Base-by-base conservation (phyloP, 176 grass and related monocot genomes). In the Triticum timopheevii region DNA sequence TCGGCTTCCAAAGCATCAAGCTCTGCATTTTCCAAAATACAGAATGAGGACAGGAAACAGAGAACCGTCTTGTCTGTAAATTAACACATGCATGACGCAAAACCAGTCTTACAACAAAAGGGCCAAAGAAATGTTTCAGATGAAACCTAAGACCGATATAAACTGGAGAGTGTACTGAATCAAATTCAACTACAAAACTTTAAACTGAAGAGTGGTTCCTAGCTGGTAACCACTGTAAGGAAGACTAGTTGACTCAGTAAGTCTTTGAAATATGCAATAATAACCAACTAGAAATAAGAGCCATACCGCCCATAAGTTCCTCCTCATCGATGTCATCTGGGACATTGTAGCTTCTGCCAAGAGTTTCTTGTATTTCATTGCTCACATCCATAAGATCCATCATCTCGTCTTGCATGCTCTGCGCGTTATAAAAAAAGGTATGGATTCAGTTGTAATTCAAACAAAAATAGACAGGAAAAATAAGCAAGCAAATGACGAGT, bases 1-100 rank as follows among this genome's bases (percentile, higher is more conserved):
- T 96, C 97, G 2, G 94, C 97, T 88, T 99, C 97, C 89, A 96
- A 88, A 35, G 97, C 97, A 93, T 99, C 97, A 40, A 96, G 90
- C 77, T 99, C 97, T 99, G 87, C 59, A 93, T 88, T 90, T 65
- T 61, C 47, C 25, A 87, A 77, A 11, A 83, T n/a, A 82, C 42
- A 35, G 54, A 87, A 75, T 79, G 13, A 88, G 85, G 44, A 63
- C 23, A 69, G 8, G 3, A 81, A 39, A 80, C 1, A 39, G 44
- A 87, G 7, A 67, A 68, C 22, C 17, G 0, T 7, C 2, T 17
- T n/a, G 1, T 39, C 13, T 84, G 61, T 47, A 80, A 52, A 19
- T 42, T 23, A 69, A 69, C 30, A 52, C 13, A 42, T 24, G 31
- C n/a, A 69, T 25, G 58, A 6, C 33, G 0, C 33, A 44, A 35